phyloP scores from a whole-genome alignment of 202 grass and related monocot species.

The Brachypodium distachyon region DNA sequence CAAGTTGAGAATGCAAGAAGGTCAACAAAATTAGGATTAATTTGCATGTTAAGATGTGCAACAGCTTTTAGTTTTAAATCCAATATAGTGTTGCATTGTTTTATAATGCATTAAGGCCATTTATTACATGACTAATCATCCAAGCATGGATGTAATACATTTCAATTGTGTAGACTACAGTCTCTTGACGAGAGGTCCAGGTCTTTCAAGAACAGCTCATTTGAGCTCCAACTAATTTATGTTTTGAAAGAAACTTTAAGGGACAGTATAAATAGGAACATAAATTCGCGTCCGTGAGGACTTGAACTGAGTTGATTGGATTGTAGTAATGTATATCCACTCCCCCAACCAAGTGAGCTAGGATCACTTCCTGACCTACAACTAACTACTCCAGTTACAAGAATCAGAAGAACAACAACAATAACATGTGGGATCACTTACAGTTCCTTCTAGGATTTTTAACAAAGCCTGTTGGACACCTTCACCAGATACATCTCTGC shows the following conservation, averaged over 20 bases:
- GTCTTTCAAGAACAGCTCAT: not conserved
- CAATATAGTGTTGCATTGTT: not conserved
- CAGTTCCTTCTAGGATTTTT: constrained; percentile 97
- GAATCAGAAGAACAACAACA: not conserved
- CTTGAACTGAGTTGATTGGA: too few relatives aligned
- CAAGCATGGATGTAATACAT: not conserved
- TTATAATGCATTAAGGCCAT: not conserved
- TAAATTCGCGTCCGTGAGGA: too few relatives aligned
- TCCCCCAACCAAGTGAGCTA: too few relatives aligned
- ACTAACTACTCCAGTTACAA: not conserved
- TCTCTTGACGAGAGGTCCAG: not conserved
- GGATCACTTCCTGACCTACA: too few relatives aligned
- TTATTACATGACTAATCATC: not conserved
- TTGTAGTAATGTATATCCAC: too few relatives aligned
- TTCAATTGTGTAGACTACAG: not conserved
- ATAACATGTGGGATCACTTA: constrained; percentile 36
- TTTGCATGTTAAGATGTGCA: not conserved
- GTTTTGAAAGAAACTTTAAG: too few relatives aligned
- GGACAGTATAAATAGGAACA: too few relatives aligned
- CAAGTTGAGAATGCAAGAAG: not conserved
- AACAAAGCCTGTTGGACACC: constrained; percentile 98
- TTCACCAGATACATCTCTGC: constrained; percentile 99
- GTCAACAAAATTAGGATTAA: not conserved
- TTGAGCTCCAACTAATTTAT: not conserved
- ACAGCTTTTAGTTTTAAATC: not conserved